Base-by-base conservation (phyloP, 1,284 basidiomycete genomes). In the Polyporus tsugae region DNA sequence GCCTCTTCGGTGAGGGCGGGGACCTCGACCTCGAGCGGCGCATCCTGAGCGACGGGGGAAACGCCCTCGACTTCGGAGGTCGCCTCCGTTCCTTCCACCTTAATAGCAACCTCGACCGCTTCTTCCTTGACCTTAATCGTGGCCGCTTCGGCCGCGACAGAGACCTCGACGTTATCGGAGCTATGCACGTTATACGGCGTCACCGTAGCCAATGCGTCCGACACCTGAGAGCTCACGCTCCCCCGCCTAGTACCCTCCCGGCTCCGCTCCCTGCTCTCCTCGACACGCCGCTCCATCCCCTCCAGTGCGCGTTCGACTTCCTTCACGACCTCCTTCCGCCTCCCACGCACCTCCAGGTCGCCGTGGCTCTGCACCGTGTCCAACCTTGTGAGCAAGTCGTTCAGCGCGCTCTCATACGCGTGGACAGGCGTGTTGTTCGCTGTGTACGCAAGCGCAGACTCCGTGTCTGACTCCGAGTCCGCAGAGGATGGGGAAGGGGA, bases 361-460 rank as follows among this genome's bases (percentile, higher is more conserved):
- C 92, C 92, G 73, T 83, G 84, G 71, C 87, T 91, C 71, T 91
- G 86, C 5, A 94, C 85, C 0, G 84, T 87, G 73, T 95, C 93
- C 6, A 93, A 84, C 67, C 83, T 82, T 57, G 88, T 84, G 39
- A 94, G 81, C 13, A 94, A 78, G 64, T 86, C 86, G 63, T 87
- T 86, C 63, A 94, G 82, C 25, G 83, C 81, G 65, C 88, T 80
- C 68, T 87, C 84, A 75, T 87, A 85, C 7, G 80, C 80, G 72
- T 86, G 86, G 57, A 88, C 78, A 0, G 84, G 79, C 6, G 80
- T 80, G 78, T 88, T 89, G 70, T 72, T 74, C n/a, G 81, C 60
- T 49, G 84, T 83, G 79, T 83, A 87, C 22, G 79, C 75, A 35
- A 81, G 75, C 44, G 62, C 29, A 7, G 69, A 68, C 9, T 64